Base-by-base conservation (phyloP, 495 filamentous ascomycete species). In the Penicillium paradoxum region DNA sequence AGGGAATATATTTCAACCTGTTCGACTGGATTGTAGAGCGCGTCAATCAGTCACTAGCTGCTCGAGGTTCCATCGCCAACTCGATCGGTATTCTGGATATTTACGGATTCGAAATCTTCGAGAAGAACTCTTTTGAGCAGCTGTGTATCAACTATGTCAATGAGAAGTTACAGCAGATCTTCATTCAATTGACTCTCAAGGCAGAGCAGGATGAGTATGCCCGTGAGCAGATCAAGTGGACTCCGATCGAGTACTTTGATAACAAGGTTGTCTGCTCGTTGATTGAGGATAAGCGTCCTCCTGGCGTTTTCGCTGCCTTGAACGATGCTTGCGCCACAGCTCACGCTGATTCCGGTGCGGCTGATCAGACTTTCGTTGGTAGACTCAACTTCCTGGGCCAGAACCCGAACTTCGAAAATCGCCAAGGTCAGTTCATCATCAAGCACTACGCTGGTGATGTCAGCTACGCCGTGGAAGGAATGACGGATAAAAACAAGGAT, bases 141-240 rank as follows among this genome's bases (percentile, higher is more conserved):
- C 85, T 99, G 14, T 99, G 95, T 70, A 99, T 99, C 72, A 99
- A 99, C 77, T 99, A 99, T 65, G 95, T 99, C 65, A 99, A 99
- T 72, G 95, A 99, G 70, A 99, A 99, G 70, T 76, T 99, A 41
- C 95, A 99, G 71, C 95, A 99, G 67, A 99, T 99, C 62, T 99
- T 99, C 66, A 99, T 99, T 54, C 95, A 99, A 68, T 78, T 99
- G 54, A 99, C 95, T 0, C 72, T 99, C 43, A 95, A 93, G 73
- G 87, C 95, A 1, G 95, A 99, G 66, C 95, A 99, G 72, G 95
- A 99, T 52, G 95, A 99, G 69, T 99, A 99, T 57, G 90, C 88
- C 11, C 78, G 90, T 41, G 95, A 99, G 67, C 83, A 97, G 74
- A 99, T 99, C 67, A 83, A 91, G 64, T 99, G 95, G 95, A 97